Base-by-base conservation (phyloP, 176 grass and related monocot species). In the Cenchrus americanus region DNA sequence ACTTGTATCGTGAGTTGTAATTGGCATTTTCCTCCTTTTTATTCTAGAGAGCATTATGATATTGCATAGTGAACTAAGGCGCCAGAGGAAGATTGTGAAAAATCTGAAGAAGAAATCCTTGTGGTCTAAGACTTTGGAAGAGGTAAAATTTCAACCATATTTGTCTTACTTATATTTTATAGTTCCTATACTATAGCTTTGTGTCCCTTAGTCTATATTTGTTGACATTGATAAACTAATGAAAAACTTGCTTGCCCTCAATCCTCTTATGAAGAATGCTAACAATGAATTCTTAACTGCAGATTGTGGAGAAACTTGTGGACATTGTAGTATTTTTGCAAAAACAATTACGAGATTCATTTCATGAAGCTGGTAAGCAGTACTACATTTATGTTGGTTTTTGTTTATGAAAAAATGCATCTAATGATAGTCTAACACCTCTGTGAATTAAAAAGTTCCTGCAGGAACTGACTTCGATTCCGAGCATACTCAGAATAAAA, bases 221-320 rank as follows among this genome's bases (percentile, higher is more conserved):
- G 53, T 10, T 41, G 71, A n/a, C 5, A 10, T 41, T 69, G 19
- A 42, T 18, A 41, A 6, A 0, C 44, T n/a, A 52, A 52, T 52
- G 14, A 23, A 63, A 42, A 32, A 32, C 42, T 85, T 64, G 11
- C 6, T 57, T 49, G 10, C 61, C 66, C 24, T 68, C 32, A 10
- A 41, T 19, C 41, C 42, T 49, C 18, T 54, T 66, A 44, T 50
- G 22, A 59, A 50, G 46, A 37, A 40, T 83, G 17, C 55, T 88
- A 51, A 90, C 4, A 69, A n/a, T 66, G 47, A 9, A 71, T 80
- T 73, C 14, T 66, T 69, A n/a, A 80, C 66, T 90, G 14, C 85
- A 98, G 95, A 77, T 98, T 43, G 96, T 98, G 73, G 93, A 98
- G 46, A 98, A 96, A 85, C 96, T 98, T 85, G 96, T 96, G 43